Evolutionary conservation across 2,329 filamentous ascomycete genomes (phyloP).

Genomic region (Talaromyces sp.): DNA sequence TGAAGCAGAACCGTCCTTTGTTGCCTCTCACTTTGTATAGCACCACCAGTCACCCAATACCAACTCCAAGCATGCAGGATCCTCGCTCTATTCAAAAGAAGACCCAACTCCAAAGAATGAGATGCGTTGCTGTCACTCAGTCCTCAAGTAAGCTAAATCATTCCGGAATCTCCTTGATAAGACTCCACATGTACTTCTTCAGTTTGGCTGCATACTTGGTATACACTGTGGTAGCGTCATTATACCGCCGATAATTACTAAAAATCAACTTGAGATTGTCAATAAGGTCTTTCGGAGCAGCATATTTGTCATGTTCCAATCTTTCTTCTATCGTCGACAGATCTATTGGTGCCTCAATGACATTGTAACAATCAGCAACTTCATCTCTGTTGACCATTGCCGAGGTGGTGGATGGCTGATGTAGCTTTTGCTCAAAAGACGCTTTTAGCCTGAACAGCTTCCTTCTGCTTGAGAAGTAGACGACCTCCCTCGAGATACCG

Average conservation of each 20-base stretch:
- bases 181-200: conserved; percentile 91
- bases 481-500: conserved; percentile 88
- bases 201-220: conserved; percentile 91
- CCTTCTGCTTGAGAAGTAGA: conserved; percentile 96
- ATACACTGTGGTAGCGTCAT: conserved; percentile 90
- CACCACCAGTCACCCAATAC: no score
- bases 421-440: conserved; percentile 82
- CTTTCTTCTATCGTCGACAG: conserved; percentile 92
- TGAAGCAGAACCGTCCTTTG: no score
- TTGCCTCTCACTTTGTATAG: no score
- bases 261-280: conserved; percentile 84
- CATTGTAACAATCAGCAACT: conserved; percentile 94
- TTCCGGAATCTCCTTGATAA: conserved; percentile 86
- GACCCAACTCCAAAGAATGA: background rate
- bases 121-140: background rate
- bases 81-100: background rate
- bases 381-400: conserved; percentile 93
- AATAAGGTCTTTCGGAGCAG: conserved; percentile 86
- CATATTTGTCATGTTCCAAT: conserved; percentile 88
- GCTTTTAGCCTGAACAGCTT: conserved; percentile 87
- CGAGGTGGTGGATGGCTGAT: conserved; percentile 78
- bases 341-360: conserved; percentile 98
- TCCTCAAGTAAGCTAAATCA: conserved; percentile 53
- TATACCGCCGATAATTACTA: conserved; percentile 92
- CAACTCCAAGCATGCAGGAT: no score